Evolutionary conservation across 805 yeast genomes (phyloP), one percentile per base, ranked within the genome.

Genomic region (Candida maltosa): DNA sequence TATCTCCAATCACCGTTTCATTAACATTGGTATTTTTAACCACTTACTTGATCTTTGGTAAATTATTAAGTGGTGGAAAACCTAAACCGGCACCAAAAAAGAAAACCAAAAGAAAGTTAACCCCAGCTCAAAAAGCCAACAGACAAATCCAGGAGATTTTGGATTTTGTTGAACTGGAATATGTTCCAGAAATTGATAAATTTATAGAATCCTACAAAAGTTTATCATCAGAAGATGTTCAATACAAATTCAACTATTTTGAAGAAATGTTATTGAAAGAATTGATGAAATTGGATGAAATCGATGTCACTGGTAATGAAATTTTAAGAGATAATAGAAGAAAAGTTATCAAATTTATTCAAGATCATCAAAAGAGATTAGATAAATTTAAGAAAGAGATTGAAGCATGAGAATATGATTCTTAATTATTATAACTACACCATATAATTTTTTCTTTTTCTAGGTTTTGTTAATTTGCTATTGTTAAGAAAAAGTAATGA

Each of bases 221-320:
- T 2, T 56, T 58, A 49, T 45, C 45, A 21, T 31, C 37, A 1
- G 66, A 59, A 5, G 65, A 67, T 30, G 52, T 57, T 23, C 55
- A 58, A 39, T 81, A 76, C 53, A 72, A 74, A 49, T 70, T 66
- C 46, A 70, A 73, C 34, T 83, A 69, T 52, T 78, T 67, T 53
- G 82, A 79, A 47, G 94, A 84, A 54, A 73, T 73, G 69, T 58
- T 84, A 28, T 62, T 84, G 54, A 82, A 83, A 51, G 69, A 80
- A 42, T 56, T 83, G 45, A 70, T 84, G 69, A 75, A 70, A 41
- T 62, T 85, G 36, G 94, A 85, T 48, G 79, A 75, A 3, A 65
- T 85, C 23, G 83, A 80, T 41, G 68, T 67, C 19, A 67, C 61
- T 7, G 74, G 74, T 31, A 73, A 70, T 48, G 73, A 61, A 1